Conservation (phyloP, 169 alveolate species). For the Eimeria sp. region DNA sequence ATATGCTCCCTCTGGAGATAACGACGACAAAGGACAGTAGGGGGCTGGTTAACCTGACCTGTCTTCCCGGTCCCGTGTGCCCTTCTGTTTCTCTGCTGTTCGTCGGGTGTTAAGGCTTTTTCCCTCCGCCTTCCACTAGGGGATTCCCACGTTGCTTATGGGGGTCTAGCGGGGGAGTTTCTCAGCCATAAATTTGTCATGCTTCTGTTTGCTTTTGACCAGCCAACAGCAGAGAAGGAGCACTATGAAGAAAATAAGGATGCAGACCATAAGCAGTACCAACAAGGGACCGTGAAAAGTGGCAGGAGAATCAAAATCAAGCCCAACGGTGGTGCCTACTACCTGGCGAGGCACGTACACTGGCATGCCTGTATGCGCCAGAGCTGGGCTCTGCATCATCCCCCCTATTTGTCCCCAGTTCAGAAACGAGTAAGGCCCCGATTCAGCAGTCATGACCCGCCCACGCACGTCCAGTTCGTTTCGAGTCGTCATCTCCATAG, state of each 20-base stretch:
- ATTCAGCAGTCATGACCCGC: not conserved
- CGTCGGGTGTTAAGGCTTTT: not conserved
- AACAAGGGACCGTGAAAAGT: slow-evolving; percentile 67
- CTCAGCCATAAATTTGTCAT: slow-evolving; percentile 64
- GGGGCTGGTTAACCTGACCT: no score
- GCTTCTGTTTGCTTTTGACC: slow-evolving; percentile 66
- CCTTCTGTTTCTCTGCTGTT: not conserved
- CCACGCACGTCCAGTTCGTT: not conserved
- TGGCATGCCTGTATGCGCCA: slow-evolving; percentile 65
- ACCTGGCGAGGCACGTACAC: slow-evolving; percentile 66
- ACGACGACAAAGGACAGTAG: not conserved
- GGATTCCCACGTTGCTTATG: no score
- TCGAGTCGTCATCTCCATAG: not conserved
- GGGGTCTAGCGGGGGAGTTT: slow-evolving; percentile 28
- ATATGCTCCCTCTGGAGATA: not conserved
- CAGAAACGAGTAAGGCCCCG: slow-evolving; percentile 41
- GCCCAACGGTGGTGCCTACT: slow-evolving; percentile 54
- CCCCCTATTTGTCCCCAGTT: slow-evolving; percentile 79
- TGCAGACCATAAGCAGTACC: slow-evolving; percentile 45
- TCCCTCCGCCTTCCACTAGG: not conserved
- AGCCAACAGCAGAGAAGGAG: slow-evolving; percentile 60
- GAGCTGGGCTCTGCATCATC: slow-evolving; percentile 66
- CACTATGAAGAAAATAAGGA: slow-evolving; percentile 50
- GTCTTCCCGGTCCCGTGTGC: not conserved
- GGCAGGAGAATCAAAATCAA: slow-evolving; percentile 71